Evolutionary conservation across 176 grass and related monocot species (phyloP).

Genomic region (Panicum miliaceum): DNA sequence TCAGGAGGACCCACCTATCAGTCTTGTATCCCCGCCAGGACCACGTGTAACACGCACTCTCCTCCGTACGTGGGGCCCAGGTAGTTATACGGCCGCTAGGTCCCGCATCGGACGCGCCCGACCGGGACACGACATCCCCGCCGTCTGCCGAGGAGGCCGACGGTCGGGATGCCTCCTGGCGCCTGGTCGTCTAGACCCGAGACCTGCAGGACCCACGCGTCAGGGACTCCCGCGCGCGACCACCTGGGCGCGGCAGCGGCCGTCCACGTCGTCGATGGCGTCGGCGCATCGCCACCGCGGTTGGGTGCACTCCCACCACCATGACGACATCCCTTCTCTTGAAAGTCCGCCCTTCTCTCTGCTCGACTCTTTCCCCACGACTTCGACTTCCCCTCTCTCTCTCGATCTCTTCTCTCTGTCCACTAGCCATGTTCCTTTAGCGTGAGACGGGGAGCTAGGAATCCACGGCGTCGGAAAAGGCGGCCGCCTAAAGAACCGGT

Average conservation of each 20-base stretch:
- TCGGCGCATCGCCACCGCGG: background rate
- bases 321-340: slow-evolving; percentile 48
- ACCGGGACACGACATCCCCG: accelerated
- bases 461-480: background rate
- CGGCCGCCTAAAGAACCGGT: background rate
- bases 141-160: background rate
- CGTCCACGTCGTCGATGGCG: slow-evolving; percentile 29
- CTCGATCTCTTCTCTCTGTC: background rate
- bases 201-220: background rate
- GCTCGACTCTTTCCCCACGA: background rate
- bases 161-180: background rate
- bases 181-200: too few relatives aligned
- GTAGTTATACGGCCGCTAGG: background rate
- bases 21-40: accelerated
- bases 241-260: background rate
- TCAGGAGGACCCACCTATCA: accelerated
- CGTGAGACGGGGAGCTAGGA: slow-evolving; percentile 31
- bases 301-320: slow-evolving; percentile 26
- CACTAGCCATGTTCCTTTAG: background rate
- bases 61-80: background rate
- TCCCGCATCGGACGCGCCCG: background rate
- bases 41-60: background rate
- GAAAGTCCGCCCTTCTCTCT: background rate
- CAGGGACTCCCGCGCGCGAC: background rate
- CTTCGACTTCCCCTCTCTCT: background rate